These are phyloP conservation scores for Moesziomyces parantarcticus DNA, from an alignment of 1,284 basidiomycete species.

Conservation along the genomic window DNA sequence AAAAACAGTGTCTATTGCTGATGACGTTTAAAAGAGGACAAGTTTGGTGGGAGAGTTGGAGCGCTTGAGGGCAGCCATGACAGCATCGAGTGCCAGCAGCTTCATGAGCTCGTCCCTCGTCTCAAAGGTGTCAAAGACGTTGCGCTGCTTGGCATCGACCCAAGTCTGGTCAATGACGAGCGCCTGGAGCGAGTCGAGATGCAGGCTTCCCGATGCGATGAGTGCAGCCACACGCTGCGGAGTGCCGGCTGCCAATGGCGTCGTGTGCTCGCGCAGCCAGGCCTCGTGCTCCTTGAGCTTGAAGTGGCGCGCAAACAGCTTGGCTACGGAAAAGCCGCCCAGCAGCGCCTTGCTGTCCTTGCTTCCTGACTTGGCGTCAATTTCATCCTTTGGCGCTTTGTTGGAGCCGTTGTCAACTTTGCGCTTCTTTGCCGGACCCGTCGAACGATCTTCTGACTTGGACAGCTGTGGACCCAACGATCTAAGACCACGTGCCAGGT, in stretches of 20 bases:
- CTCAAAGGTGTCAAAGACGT: slow-evolving; percentile 59
- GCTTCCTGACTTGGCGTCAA: slow-evolving; percentile 8
- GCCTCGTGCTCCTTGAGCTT: slow-evolving; percentile 59
- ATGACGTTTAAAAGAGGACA: slow-evolving; percentile 32
- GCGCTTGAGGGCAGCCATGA: slow-evolving; percentile 29
- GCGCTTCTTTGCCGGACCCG: slow-evolving; percentile 29
- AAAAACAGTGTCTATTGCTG: background rate
- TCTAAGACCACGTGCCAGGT: slow-evolving; percentile 51
- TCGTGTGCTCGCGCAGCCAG: slow-evolving; percentile 52
- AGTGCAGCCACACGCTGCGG: slow-evolving; percentile 57
- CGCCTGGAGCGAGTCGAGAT: slow-evolving; percentile 43
- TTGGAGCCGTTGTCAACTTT: slow-evolving; percentile 14
- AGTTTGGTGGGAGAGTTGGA: slow-evolving; percentile 23
- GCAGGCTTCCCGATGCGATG: slow-evolving; percentile 44
- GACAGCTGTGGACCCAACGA: slow-evolving; percentile 36
- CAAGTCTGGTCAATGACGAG: slow-evolving; percentile 61
- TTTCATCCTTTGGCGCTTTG: slow-evolving; percentile 1
- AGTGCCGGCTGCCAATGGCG: slow-evolving; percentile 60
- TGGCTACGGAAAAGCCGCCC: slow-evolving; percentile 53
- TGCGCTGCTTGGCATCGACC: slow-evolving; percentile 60
- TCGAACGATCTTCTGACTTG: slow-evolving; percentile 14
- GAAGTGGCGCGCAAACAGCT: slow-evolving; percentile 65
- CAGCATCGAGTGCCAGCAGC: slow-evolving; percentile 38
- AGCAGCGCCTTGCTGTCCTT: slow-evolving; percentile 20
- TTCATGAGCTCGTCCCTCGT: slow-evolving; percentile 58